These are phyloP conservation scores for Phytophthora multivora DNA, from an alignment of 352 stramenopile species.

Conservation along the genomic window DNA sequence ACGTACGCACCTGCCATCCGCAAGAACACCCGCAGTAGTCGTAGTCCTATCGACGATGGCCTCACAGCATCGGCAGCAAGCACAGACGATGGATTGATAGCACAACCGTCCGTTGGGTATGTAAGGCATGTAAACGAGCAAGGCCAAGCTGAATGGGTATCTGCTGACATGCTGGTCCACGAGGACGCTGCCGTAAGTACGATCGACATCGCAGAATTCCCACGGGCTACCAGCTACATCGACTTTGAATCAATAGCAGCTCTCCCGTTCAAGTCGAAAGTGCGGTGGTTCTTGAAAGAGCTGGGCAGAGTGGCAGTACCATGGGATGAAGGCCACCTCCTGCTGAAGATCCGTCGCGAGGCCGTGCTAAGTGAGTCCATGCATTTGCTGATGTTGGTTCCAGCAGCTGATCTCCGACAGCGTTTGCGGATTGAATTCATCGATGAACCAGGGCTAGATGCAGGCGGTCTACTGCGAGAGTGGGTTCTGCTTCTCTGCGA, in stretches of 20 bases:
- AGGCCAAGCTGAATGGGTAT: conserved; percentile 75
- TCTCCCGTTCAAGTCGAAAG: conserved; percentile 72
- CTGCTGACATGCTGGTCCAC: conserved; percentile 69
- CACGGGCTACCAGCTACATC: conserved; percentile 68
- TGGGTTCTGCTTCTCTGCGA: conserved; percentile 83
- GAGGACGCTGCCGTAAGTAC: conserved; percentile 41
- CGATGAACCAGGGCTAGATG: conserved; percentile 77
- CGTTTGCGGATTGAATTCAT: conserved; percentile 86
- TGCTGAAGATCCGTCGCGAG: conserved; percentile 81
- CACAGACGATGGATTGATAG: conserved; percentile 47
- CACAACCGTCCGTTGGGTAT: conserved; percentile 76
- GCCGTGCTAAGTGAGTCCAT: conserved; percentile 80
- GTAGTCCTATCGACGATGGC: conserved; percentile 7
- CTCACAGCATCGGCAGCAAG: conserved; percentile 13
- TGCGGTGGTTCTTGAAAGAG: conserved; percentile 81
- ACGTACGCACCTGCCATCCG: conserved; percentile 60
- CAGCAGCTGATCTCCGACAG: conserved; percentile 68
- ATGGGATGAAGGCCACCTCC: conserved; percentile 80
- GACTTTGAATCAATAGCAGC: conserved; percentile 80
- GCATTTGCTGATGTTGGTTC: conserved; percentile 82
- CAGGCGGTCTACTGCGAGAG: conserved; percentile 75
- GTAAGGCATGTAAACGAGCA: conserved; percentile 73
- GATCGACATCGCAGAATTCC: conserved; percentile 80
- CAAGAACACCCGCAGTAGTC: conserved; percentile 43
- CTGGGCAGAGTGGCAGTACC: conserved; percentile 75